phyloP scores from a whole-genome alignment of 2,329 filamentous ascomycete genomes.

The Cercospora zeina region DNA sequence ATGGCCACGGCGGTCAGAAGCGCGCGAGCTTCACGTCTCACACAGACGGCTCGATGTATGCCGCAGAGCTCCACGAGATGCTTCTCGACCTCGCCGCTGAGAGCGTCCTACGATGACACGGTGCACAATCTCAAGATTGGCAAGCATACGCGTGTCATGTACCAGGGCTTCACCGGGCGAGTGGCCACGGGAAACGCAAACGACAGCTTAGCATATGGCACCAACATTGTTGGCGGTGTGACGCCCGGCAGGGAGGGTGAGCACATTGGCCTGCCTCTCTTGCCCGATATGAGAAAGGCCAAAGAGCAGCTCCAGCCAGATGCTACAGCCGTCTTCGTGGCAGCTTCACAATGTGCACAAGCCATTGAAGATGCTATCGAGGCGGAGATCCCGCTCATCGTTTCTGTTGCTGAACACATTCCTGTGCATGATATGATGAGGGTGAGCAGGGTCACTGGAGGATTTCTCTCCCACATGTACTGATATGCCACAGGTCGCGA shows the following conservation, averaged over 20 bases:
- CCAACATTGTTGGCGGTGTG: constrained; percentile 76
- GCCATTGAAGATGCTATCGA: constrained; percentile 80
- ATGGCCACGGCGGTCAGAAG: constrained; percentile 31
- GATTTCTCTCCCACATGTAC: not conserved
- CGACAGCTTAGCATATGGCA: constrained; percentile 75
- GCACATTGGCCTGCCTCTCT: constrained; percentile 70
- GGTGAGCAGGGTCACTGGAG: constrained; percentile 46
- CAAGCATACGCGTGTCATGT: constrained; percentile 65
- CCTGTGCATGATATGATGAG: constrained; percentile 75
- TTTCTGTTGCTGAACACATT: constrained; percentile 78
- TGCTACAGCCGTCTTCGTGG: constrained; percentile 77
- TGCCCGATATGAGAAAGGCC: constrained; percentile 68
- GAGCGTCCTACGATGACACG: constrained; percentile 59
- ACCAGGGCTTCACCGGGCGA: constrained; percentile 69
- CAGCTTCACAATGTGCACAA: constrained; percentile 68
- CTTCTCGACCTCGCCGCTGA: constrained; percentile 36
- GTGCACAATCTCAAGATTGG: constrained; percentile 67
- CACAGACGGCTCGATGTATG: constrained; percentile 21
- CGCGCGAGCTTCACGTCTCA: constrained; percentile 26
- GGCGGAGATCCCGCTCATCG: constrained; percentile 74
- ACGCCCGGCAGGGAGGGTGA: constrained; percentile 69
- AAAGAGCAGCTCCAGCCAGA: constrained; percentile 70
- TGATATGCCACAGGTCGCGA: constrained; percentile 56
- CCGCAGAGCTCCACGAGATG: constrained; percentile 19
- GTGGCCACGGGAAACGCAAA: constrained; percentile 73